Conservation (phyloP, 768 basidiomycete species). For the Hortiboletus flavorubellus region DNA sequence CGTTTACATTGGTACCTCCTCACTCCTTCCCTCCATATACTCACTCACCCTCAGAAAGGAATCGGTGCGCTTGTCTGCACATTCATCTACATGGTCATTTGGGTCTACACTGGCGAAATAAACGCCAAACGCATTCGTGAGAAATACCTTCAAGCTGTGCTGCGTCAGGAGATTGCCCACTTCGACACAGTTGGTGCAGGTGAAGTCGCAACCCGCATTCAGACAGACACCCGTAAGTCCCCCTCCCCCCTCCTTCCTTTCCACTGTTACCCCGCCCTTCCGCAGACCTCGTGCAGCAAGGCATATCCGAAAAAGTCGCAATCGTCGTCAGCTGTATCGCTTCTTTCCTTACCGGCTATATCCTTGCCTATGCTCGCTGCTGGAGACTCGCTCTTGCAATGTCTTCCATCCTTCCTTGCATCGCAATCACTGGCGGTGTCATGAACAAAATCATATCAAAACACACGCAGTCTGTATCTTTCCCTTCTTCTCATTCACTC, state of each 20-base stretch:
- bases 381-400: slow-evolving; percentile 87
- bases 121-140: slow-evolving; percentile 85
- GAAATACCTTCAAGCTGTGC: slow-evolving; percentile 70
- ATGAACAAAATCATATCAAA: slow-evolving; percentile 67
- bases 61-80: slow-evolving; percentile 74
- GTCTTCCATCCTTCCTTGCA: slow-evolving; percentile 81
- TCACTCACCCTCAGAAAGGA: slow-evolving; percentile 41
- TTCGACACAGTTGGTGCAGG: slow-evolving; percentile 92
- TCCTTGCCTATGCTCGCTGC: slow-evolving; percentile 61
- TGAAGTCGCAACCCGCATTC: slow-evolving; percentile 90
- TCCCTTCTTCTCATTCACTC: background rate
- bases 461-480: slow-evolving; percentile 58
- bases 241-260: background rate
- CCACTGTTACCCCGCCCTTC: background rate
- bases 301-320: slow-evolving; percentile 86
- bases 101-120: slow-evolving; percentile 75
- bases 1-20: slow-evolving; percentile 56
- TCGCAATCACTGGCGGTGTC: slow-evolving; percentile 64
- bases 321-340: slow-evolving; percentile 59
- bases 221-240: slow-evolving; percentile 75
- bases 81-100: slow-evolving; percentile 66
- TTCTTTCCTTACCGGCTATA: slow-evolving; percentile 78
- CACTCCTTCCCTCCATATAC: background rate
- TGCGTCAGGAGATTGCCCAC: slow-evolving; percentile 85
- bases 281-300: slow-evolving; percentile 84